Conservation (phyloP, 2,329 filamentous ascomycete genomes). For the Periconia sp. region DNA sequence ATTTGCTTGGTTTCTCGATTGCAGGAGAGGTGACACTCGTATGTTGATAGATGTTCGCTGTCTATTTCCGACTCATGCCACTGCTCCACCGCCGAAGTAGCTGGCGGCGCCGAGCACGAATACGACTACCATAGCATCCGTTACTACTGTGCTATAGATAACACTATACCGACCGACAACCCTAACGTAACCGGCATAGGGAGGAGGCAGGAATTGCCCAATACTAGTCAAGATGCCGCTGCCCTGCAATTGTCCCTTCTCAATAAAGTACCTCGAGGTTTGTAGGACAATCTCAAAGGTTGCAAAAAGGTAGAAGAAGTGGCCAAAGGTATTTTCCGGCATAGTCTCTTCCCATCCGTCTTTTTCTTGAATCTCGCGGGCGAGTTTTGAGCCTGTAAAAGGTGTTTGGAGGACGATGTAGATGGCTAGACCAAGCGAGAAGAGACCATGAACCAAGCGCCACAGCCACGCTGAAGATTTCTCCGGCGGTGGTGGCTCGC, state of each 20-base stretch:
- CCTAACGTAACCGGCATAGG: constrained; percentile 63
- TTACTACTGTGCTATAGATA: constrained; percentile 71
- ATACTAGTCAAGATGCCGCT: constrained; percentile 66
- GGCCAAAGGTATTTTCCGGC: constrained; percentile 47
- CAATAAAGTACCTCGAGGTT: constrained; percentile 69
- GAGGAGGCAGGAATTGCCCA: constrained; percentile 66
- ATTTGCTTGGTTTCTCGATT: background rate
- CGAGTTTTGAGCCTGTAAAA: constrained; percentile 67
- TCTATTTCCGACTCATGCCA: constrained; percentile 17
- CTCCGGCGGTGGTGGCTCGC: constrained; percentile 36
- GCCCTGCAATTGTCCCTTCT: constrained; percentile 60
- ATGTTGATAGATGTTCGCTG: background rate
- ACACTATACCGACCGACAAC: constrained; percentile 66
- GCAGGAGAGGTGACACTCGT: background rate
- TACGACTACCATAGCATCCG: constrained; percentile 73
- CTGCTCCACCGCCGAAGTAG: constrained; percentile 49
- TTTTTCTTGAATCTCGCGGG: constrained; percentile 47
- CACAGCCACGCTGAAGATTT: constrained; percentile 60
- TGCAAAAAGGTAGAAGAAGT: constrained; percentile 80
- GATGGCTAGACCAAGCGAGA: constrained; percentile 68
- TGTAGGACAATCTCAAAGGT: constrained; percentile 74
- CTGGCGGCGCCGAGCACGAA: constrained; percentile 69
- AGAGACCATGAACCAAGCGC: constrained; percentile 72
- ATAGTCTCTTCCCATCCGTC: constrained; percentile 37
- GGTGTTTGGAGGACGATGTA: constrained; percentile 70